These are phyloP conservation scores for Cairneyella variabilis DNA, from an alignment of 495 filamentous ascomycete genomes.

Conservation along the genomic window DNA sequence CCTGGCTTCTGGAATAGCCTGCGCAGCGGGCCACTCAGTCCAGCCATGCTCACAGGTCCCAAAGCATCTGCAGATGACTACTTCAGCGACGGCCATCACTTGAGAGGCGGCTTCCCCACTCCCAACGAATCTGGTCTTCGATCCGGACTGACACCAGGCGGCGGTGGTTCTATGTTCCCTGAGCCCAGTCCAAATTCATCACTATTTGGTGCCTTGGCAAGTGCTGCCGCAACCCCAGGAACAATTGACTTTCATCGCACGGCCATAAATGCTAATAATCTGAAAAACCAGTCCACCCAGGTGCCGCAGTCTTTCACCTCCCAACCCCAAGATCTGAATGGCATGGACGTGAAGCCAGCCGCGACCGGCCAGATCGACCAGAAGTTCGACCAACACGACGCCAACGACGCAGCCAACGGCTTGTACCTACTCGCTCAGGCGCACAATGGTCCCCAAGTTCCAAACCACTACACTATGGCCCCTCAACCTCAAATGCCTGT, in stretches of 20 bases:
- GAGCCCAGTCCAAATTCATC: slow-evolving; percentile 82
- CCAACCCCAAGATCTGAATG: slow-evolving; percentile 46
- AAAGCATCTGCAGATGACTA: slow-evolving; percentile 49
- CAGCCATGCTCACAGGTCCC: slow-evolving; percentile 94
- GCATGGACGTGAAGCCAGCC: slow-evolving; percentile 34
- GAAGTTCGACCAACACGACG: slow-evolving; percentile 78
- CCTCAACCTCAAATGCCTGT: slow-evolving; percentile 26
- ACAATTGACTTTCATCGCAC: slow-evolving; percentile 95
- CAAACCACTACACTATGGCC: slow-evolving; percentile 40
- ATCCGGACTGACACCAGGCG: slow-evolving; percentile 89
- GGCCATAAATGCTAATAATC: slow-evolving; percentile 60
- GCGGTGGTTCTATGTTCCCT: slow-evolving; percentile 97
- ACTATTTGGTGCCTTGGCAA: slow-evolving; percentile 72
- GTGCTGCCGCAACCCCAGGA: slow-evolving; percentile 78
- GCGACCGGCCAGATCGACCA: slow-evolving; percentile 66
- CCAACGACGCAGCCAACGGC: slow-evolving; percentile 92
- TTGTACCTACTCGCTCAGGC: slow-evolving; percentile 81
- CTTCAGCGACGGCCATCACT: slow-evolving; percentile 74
- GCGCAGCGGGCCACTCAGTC: slow-evolving; percentile 88
- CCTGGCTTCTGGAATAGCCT: slow-evolving; percentile 81
- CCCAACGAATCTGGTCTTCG: slow-evolving; percentile 95
- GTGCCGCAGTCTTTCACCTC: slow-evolving; percentile 34
- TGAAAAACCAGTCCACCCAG: slow-evolving; percentile 28
- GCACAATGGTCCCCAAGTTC: slow-evolving; percentile 24
- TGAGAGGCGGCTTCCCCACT: slow-evolving; percentile 75